Base-by-base conservation (phyloP, 306 rosid genomes). In the Sindora glabra region DNA sequence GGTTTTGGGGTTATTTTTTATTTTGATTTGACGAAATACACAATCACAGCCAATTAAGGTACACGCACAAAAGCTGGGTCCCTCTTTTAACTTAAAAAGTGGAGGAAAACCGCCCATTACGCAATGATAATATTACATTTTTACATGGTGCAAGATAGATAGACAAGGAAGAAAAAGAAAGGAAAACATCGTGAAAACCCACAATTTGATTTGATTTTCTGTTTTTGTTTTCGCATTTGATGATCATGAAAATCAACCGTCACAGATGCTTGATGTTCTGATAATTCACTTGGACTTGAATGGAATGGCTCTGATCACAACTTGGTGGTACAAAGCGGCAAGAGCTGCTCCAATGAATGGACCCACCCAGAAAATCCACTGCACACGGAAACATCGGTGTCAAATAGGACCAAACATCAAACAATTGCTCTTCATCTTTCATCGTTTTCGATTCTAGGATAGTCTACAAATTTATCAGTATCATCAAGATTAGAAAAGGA, bases 321-420 rank as follows among this genome's bases (percentile, higher is more conserved):
- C 73, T 17, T 1, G n/a, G 59, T 79, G 85, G 76, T 79, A 79
- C 14, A 68, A 44, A 8, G 85, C 85, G 5, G 85, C 85, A 2
- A 79, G 78, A 6, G 65, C 71, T 5, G 85, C 81, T 47, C 83
- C 83, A 7, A 77, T 77, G 69, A 77, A 77, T 59, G 83, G 83
- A 46, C 83, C 83, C 57, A 77, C 76, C 85, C 81, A 79, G 73
- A 79, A 79, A 17, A 79, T 55, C 81, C 81, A 79, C 81, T 79
- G 79, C 38, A 57, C n/a, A 8, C 26, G 8, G 30, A 6, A 44
- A 32, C 12, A 16, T n/a, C 14, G 24, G 0, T 5, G 17, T 12
- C 18, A 26, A 44, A 36, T 51, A 32, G 25, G 11, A 48, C 5
- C n/a, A 48, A 2, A n/a, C 2, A 33, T 39, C 37, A 0, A 0